Base-by-base conservation (phyloP, 192 early-diverging fungal species). In the Umbelopsis sp. region DNA sequence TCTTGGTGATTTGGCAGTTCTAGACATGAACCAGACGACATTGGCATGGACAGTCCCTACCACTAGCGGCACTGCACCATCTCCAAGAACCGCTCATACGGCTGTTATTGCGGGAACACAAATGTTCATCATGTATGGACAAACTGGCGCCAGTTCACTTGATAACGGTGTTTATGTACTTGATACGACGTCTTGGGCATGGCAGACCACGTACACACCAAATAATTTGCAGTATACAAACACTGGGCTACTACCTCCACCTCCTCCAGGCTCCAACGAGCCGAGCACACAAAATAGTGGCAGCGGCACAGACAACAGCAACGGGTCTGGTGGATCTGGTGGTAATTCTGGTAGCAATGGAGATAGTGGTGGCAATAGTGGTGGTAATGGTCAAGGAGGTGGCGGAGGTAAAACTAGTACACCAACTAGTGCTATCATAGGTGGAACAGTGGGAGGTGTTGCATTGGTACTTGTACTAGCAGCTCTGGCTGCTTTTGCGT, bases 111-210 rank as follows among this genome's bases (percentile, higher is more conserved):
- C 15, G 4, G 69, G 69, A 22, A 71, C 50, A 12, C 49, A 46
- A 51, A 58, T 46, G 44, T 44, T 71, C 23, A 45, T 71, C 16
- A 44, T 71, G n/a, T 71, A 55, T 46, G 69, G 69, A 2, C 69
- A 71, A 55, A 71, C 69, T 7, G 50, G 52, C 49, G 22, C 49
- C 21, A 71, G 27, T n/a, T 45, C 41, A 10, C 37, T 71, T 18
- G 69, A 71, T 45, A 71, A 55, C 44, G 53, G 53, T 25, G 53
- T 71, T 3, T 71, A 71, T 53, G 69, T 9, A 5, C 46, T 66
- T 15, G 65, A 66, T 46, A 47, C 65, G 3, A 21, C 16, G 3
- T 1, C 45, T 1, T 66, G 25, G 41, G 13, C 41, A 46, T 66
- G 65, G 65, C 41, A 46, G 45, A 46, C 21, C 20, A 22, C 21